Percentiles rank a stretch among this genome's conserved stretches.
Evolutionary conservation across 1,284 basidiomycete species (phyloP).

Genomic region (Ganoderma meredithae): DNA sequence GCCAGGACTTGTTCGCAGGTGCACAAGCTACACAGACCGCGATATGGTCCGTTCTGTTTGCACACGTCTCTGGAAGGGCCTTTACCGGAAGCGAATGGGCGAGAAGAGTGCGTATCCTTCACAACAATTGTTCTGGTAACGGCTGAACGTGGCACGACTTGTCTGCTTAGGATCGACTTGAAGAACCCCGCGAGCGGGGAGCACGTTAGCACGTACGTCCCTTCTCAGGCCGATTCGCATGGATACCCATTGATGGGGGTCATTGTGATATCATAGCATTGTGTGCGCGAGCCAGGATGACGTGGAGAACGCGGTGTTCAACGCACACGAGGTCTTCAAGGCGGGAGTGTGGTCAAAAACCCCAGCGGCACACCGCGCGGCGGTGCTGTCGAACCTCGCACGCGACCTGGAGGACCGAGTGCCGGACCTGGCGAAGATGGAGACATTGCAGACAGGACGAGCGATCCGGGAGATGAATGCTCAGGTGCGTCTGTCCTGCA

Average conservation of each 20-base stretch:
- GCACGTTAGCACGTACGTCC: conserved; percentile 61
- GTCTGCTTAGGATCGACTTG: conserved; percentile 55
- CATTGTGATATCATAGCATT: conserved; percentile 11
- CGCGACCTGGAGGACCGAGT: conserved; percentile 62
- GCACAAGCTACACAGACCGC: conserved; percentile 27
- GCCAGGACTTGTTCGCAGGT: conserved; percentile 10
- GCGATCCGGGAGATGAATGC: conserved; percentile 81
- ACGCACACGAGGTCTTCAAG: conserved; percentile 64
- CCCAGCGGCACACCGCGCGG: conserved; percentile 63
- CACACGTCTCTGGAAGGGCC: conserved; percentile 33
- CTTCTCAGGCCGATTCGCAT: not conserved
- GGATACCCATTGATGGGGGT: not conserved
- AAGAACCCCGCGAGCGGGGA: conserved; percentile 73
- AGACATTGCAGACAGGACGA: conserved; percentile 79
- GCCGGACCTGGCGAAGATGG: conserved; percentile 68
- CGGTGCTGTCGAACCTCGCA: conserved; percentile 71
- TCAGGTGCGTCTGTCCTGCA: conserved; percentile 47
- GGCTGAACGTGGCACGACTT: not conserved
- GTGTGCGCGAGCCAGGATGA: conserved; percentile 49
- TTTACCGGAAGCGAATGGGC: conserved; percentile 29
- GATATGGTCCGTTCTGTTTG: conserved; percentile 40
- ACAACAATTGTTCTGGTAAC: not conserved
- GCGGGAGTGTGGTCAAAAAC: conserved; percentile 76
- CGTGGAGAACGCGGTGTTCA: conserved; percentile 58
- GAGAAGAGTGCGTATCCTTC: conserved; percentile 33